phyloP scores from a whole-genome alignment of 2,329 filamentous ascomycete species.

The Aspergillus costaricaensis region DNA sequence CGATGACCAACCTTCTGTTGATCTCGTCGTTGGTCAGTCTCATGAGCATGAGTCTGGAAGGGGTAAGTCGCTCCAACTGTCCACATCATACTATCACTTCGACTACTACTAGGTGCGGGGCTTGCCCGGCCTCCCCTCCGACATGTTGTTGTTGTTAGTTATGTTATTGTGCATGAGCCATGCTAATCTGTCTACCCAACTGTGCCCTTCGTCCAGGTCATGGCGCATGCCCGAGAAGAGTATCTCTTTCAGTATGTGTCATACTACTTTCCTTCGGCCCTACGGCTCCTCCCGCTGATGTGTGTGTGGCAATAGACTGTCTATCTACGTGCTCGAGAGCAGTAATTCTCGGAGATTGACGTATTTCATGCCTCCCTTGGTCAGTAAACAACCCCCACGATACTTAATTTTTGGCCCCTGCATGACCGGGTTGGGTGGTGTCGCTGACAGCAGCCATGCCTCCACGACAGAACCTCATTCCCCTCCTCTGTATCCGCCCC shows the following conservation, averaged over 20 bases:
- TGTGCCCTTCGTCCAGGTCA: slow-evolving; percentile 47
- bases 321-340: slow-evolving; percentile 48
- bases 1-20: slow-evolving; percentile 62
- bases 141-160: too few species aligned
- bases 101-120: neutral
- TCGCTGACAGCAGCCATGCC: slow-evolving; percentile 12
- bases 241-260: slow-evolving; percentile 59
- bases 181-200: slow-evolving; percentile 12
- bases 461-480: slow-evolving; percentile 57
- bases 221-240: slow-evolving; percentile 63
- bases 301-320: slow-evolving; percentile 32
- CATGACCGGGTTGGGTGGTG: neutral
- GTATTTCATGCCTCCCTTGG: slow-evolving; percentile 51
- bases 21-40: slow-evolving; percentile 62
- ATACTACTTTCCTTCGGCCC: neutral
- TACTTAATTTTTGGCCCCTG: neutral
- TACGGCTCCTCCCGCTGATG: slow-evolving; percentile 12
- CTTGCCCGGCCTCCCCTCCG: neutral
- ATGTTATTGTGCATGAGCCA: slow-evolving; percentile 3
- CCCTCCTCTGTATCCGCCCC: slow-evolving; percentile 58
- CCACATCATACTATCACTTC: too few species aligned
- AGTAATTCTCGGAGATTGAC: slow-evolving; percentile 50
- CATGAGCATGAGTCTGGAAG: slow-evolving; percentile 60
- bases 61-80: slow-evolving; percentile 38
- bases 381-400: slow-evolving; percentile 27